phyloP scores from a whole-genome alignment of 768 basidiomycete species.

The Russula brevipes region DNA sequence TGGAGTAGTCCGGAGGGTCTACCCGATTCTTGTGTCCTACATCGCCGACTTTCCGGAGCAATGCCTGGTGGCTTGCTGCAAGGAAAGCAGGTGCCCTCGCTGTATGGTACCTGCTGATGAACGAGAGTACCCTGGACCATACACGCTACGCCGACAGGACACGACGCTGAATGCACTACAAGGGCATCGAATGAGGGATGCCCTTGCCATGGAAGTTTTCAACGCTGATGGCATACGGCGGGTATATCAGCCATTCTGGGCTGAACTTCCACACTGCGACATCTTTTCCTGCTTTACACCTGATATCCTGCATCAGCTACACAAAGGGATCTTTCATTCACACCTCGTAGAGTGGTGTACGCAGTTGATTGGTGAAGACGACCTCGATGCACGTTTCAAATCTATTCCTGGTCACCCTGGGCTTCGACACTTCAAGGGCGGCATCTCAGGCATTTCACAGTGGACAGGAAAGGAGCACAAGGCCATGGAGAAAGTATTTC shows the following conservation, averaged over 20 bases:
- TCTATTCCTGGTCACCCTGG: too few relatives aligned
- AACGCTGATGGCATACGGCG: neutral
- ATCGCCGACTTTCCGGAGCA: conserved; percentile 14
- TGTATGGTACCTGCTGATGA: neutral
- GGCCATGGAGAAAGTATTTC: too few relatives aligned
- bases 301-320: neutral
- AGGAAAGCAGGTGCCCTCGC: neutral
- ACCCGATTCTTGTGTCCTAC: neutral
- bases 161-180: neutral
- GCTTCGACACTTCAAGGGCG: too few relatives aligned
- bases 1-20: conserved; percentile 12
- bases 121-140: neutral
- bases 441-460: too few relatives aligned
- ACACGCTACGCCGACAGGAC: too few relatives aligned
- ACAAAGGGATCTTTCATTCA: neutral
- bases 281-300: neutral
- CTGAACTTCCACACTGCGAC: neutral
- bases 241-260: conserved; percentile 24
- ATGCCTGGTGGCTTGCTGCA: neutral
- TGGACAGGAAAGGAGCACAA: too few relatives aligned
- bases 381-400: too few relatives aligned
- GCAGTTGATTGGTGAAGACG: too few relatives aligned
- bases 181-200: neutral
- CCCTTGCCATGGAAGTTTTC: too few relatives aligned
- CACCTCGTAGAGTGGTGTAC: neutral